Base-by-base conservation (phyloP, 805 yeast genomes). In the Ogataea nakhonphanomensis region DNA sequence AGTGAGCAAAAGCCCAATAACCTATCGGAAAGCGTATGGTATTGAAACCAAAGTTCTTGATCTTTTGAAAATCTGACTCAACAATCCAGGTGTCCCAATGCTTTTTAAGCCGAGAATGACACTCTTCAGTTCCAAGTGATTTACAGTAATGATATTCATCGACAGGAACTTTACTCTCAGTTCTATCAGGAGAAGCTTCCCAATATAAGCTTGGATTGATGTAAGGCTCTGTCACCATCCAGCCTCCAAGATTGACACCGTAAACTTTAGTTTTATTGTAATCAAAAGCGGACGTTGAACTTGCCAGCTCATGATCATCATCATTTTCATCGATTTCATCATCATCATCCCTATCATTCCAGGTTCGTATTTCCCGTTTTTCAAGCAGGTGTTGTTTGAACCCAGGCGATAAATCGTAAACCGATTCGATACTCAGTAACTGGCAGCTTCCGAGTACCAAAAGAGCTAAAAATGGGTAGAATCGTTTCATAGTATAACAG, bases 1-100 rank as follows among this genome's bases (percentile, higher is more conserved):
- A 58, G 33, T 61, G 62, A 42, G 69, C 70, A 63, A 80, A 81
- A 1, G 90, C 86, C 93, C 95, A 85, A 58, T 84, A 84, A 2
- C 91, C 91, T 35, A 84, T 73, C 0, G 93, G 93, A 26, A 85
- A 71, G 35, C 93, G 65, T n/a, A 84, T 87, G 55, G 81, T 66
- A 53, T 83, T 81, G 46, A 82, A 71, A 0, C 87, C 88, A 50
- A 64, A 66, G 3, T 53, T 52, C 37, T 66, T 67, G 23, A 81
- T 80, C 28, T 67, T 64, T 21, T 58, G 51, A 46, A 82, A 77
- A 58, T 82, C 88, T 3, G 65, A 55, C 50, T 80, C 85, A 7
- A 71, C 74, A 44, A 76, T 74, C 70, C 77, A 81, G 0, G 76
- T 59, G 4, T 66, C 60, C 80, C 81, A 81, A 55, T 82, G 89